Percentiles rank a stretch among this genome's conserved stretches.
These are phyloP conservation scores for Omphalotus guepiniiformis DNA, from an alignment of 768 basidiomycete species.

Conservation along the genomic window DNA sequence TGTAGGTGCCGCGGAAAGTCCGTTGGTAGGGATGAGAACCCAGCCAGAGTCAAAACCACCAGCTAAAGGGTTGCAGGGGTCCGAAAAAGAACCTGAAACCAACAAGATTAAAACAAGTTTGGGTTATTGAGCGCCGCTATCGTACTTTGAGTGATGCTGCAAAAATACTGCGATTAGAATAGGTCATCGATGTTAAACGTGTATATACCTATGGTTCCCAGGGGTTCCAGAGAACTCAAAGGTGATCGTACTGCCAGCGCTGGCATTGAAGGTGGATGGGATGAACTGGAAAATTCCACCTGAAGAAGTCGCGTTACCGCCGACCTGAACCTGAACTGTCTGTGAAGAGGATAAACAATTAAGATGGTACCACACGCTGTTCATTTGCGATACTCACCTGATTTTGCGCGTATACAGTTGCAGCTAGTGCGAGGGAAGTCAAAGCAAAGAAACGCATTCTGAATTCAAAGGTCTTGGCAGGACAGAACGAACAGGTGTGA, in stretches of 20 bases:
- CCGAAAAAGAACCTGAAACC: slow-evolving; percentile 5
- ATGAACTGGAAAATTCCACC: slow-evolving; percentile 44
- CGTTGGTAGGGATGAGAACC: slow-evolving; percentile 32
- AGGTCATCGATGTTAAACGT: not conserved
- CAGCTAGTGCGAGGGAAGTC: slow-evolving; percentile 8
- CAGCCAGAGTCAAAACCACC: slow-evolving; percentile 57
- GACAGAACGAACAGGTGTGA: no score
- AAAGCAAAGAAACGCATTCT: slow-evolving; percentile 3
- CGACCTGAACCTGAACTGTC: slow-evolving; percentile 32
- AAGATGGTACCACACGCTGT: no score
- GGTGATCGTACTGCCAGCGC: slow-evolving; percentile 41
- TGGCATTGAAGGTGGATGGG: slow-evolving; percentile 37
- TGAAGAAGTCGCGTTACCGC: slow-evolving; percentile 19
- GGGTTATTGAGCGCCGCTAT: slow-evolving; percentile 20
- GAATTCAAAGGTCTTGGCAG: no score
- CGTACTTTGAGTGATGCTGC: slow-evolving; percentile 45
- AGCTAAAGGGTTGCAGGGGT: slow-evolving; percentile 39
- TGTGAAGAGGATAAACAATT: not conserved
- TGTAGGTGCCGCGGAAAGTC: slow-evolving; percentile 25
- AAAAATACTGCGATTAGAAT: not conserved
- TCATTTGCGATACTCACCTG: slow-evolving; percentile 5
- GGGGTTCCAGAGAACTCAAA: slow-evolving; percentile 49
- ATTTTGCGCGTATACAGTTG: slow-evolving; percentile 13
- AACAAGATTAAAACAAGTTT: not conserved
- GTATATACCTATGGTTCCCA: slow-evolving; percentile 36